Conservation (phyloP, 139 green algal species). For the Chlamydomonas sp. region DNA sequence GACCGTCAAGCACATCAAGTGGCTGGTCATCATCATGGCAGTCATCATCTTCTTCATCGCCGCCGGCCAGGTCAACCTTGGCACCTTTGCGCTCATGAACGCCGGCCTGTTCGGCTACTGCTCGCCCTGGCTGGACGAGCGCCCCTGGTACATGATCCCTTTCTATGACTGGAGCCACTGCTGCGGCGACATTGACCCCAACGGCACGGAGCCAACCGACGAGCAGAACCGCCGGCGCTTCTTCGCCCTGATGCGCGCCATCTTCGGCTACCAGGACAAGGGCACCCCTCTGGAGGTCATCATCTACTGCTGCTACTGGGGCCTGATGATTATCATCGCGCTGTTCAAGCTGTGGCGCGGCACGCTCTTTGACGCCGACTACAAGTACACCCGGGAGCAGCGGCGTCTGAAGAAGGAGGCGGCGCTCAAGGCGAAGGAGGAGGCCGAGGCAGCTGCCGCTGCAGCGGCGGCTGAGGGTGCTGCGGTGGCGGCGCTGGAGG, state of each 20-base stretch:
- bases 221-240: conserved; percentile 44
- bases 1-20: conserved; percentile 63
- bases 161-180: conserved; percentile 51
- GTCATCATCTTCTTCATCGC: conserved; percentile 68
- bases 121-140: conserved; percentile 45
- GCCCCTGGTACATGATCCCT: conserved; percentile 51
- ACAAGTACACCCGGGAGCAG: conserved; percentile 51
- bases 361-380: conserved; percentile 60
- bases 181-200: conserved; percentile 43
- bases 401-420: conserved; percentile 13
- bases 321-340: conserved; percentile 28
- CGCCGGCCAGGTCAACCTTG: conserved; percentile 48
- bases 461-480: no score
- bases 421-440: background rate
- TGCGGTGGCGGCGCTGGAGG: conserved; percentile 3
- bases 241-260: conserved; percentile 47
- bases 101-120: conserved; percentile 25
- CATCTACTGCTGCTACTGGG: conserved; percentile 61
- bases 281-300: conserved; percentile 50
- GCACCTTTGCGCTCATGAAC: conserved; percentile 21
- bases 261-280: conserved; percentile 50
- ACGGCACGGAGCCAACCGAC: conserved; percentile 16
- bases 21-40: conserved; percentile 55
- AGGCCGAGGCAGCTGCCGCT: background rate
- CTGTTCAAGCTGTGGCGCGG: conserved; percentile 45